Evolutionary conservation across 179 eudicot genomes (phyloP), one percentile per base, ranked within the genome.

Genomic region (Patellifolia procumbens): DNA sequence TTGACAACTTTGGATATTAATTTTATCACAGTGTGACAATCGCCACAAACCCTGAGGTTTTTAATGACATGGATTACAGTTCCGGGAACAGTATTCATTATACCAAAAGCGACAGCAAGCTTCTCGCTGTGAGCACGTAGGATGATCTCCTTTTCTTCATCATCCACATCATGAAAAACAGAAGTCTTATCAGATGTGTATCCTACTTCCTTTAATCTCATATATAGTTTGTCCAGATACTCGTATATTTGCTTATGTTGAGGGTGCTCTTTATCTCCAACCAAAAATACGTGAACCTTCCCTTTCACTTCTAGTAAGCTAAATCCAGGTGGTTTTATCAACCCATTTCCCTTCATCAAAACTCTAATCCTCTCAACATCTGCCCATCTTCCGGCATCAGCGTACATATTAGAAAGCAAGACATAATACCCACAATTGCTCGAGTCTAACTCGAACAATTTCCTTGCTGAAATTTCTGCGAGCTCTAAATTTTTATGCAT

Each of bases 351-450:
- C 78, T 86, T 88, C 61, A 89, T 90, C n/a, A 90, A 70, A 62
- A 83, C 24, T 79, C 96, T 82, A 82, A 84, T 83, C 78, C 87
- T 87, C 65, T 89, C 90, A 59, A 88, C 96, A 72, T 91, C 91
- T 64, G 62, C 84, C 91, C 93, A 91, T 75, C 90, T 86, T 70
- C 93, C 89, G 75, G 90, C 92, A 89, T 90, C 92, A 4, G 95
- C 91, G 77, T 89, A 90, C 88, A 90, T 87, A 74, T 90, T 90
- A 15, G 92, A 89, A 32, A 90, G 92, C 76, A 90, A 71, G 51
- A 89, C 90, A 56, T 89, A 90, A 74, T 90, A 90, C 61, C 94
- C 94, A 75, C 92, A 90, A 65, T 89, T 87, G 49, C 72, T 85
- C 0, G 87, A 80, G 77, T 90, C 94, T 59, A 90, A 81, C 65